Base-by-base conservation (phyloP, 805 yeast species). In the Candida arabinofermentans region DNA sequence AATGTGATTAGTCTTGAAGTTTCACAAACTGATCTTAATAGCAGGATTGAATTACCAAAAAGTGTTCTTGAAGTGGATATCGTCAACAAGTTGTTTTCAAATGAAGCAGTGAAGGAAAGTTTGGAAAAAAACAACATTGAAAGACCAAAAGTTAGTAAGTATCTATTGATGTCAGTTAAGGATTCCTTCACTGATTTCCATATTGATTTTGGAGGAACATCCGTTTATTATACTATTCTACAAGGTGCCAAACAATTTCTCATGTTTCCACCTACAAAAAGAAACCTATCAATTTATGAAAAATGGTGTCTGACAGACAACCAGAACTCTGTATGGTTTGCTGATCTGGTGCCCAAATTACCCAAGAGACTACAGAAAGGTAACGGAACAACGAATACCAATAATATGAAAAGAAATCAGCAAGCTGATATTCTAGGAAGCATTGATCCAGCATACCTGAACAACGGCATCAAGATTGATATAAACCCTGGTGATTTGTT, bases 131-230 rank as follows among this genome's bases (percentile, higher is more conserved):
- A 47, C 18, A 42, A 37, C 4, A 50, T 57, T 4, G 64, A 61
- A 19, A 43, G 46, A n/a, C 85, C 88, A 1, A 72, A 78, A 47
- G 85, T 83, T 2, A 78, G 88, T 17, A 77, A 81, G 41, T 89
- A 89, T 58, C 82, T 95, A 47, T 67, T 89, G 31, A 89, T 89
- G 95, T 84, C 95, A 0, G 95, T 86, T 2, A 67, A 71, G 21
- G 77, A 82, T 45, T 79, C 93, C 2, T 89, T 76, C 58, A 89
- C 96, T 0, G 97, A 89, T 58, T 89, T 88, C 63, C 97, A 89
- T 61, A 70, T 89, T 33, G 97, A 89, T 60, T 89, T 89, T 60
- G 93, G 95, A 2, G 97, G 96, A 0, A 86, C 96, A 0, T 84
- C 93, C 1, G 97, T 89, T 5, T 89, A 86, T 58, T 89, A 89